Evolutionary conservation across 2,329 filamentous ascomycete species (phyloP), one percentile per base, ranked within the genome.

Genomic region (Fusarium xylarioides): DNA sequence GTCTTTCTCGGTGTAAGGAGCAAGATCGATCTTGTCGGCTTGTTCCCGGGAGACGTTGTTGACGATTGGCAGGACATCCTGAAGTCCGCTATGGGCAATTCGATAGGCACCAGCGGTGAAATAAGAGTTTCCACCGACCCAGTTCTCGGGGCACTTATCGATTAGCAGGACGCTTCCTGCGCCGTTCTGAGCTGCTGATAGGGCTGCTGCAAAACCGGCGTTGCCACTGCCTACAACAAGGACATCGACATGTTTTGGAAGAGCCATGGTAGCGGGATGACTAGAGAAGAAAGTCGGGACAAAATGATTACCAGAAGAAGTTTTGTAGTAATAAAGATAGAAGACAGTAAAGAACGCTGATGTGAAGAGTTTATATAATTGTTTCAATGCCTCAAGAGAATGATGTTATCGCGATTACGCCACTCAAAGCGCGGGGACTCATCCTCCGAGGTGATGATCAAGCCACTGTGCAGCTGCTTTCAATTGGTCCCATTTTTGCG

Each of bases 81-180:
- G 7, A 0, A 68, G 47, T 0, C 65, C 65, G 0, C 46, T 37
- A 5, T 68, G 65, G 7, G 32, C 63, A 21, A 68, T 68, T 28
- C 65, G 47, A 28, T 68, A 68, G 15, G 65, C 65, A 16, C 65
- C 65, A 16, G 65, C 65, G 4, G 65, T 68, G 10, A 68, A 68
- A 19, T 68, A 68, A 2, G 54, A 62, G 21, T 68, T 68, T 2
- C 65, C 65, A 8, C 65, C 65, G 0, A 68, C 65, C 65, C 65
- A 68, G 28, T 62, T 35, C 19, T 54, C 54, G 2, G 63, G 65
- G 19, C 65, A 68, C n/a, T 68, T 68, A 11, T 68, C 65, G 11
- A 68, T 54, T 9, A 68, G 35, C 0, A 68, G 30, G 8, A 68
- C 43, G 0, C 14, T 46, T 4, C 61, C 32, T 18, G 63, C 65